Evolutionary conservation across 2,329 filamentous ascomycete species (phyloP), one percentile per base, ranked within the genome.

Genomic region (Camillea tinctor): DNA sequence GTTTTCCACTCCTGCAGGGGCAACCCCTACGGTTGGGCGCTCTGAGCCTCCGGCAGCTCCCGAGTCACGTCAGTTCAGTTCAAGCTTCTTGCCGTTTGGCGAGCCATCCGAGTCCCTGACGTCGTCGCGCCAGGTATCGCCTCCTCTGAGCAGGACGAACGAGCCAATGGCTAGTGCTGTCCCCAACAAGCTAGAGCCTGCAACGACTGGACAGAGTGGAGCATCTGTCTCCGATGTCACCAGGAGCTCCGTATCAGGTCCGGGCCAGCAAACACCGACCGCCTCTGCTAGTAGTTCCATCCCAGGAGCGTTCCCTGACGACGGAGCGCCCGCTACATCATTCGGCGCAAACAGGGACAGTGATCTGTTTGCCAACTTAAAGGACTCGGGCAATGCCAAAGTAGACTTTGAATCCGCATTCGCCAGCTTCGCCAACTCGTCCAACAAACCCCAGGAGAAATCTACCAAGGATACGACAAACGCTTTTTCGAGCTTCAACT

Each of bases 391-490:
- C 57, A 87, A 86, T 74, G 85, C 87, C 49, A 92, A 92, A 77
- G 88, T 91, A 54, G 92, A 95, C 68, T 95, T 96, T 67, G 92
- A 96, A 71, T 88, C 88, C 62, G 92, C 92, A 1, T 96, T 96
- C 78, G 90, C 90, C 50, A 88, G 88, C 59, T 94, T 95, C 68
- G 80, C 81, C 56, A 81, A 77, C 53, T 77, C 80, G 53, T 82
- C 81, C 62, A 69, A 64, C 67, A 84, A 84, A 68, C 75, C 73
- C 54, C 80, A 80, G 62, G 79, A 78, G 56, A 81, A 79, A 60
- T 64, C 74, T 4, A 63, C 71, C 6, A 74, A 76, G 19, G 79
- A 79, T 15, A 71, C 74, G n/a, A 71, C 74, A 44, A 82, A 82
- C 62, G 71, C 77, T 1, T 78, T 79, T 20, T 73, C 83, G 2